Conservation (phyloP, 2,329 filamentous ascomycete species). For the Phyllosticta citribraziliensis region DNA sequence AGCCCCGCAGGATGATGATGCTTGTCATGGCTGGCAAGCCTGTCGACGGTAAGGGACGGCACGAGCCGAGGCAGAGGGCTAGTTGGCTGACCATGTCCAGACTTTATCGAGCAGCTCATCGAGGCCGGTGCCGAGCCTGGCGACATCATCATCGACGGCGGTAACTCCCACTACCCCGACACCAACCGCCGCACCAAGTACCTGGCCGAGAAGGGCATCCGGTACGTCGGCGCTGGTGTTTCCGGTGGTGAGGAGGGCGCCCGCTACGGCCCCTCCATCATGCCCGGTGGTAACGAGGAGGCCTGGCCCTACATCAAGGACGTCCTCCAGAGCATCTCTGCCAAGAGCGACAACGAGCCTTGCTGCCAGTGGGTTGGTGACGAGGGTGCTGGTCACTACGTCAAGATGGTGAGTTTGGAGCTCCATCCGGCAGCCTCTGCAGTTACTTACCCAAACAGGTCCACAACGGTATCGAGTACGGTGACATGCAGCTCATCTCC, state of each 20-base stretch:
- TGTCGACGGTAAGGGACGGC: conserved; percentile 50
- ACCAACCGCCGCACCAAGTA: conserved; percentile 95
- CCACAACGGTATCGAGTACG: conserved; percentile 99
- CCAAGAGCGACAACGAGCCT: conserved; percentile 93
- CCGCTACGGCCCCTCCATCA: conserved; percentile 91
- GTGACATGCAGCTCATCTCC: conserved; percentile 99
- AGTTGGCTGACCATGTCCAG: conserved; percentile 23
- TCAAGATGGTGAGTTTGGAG: conserved; percentile 70
- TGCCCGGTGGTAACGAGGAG: conserved; percentile 97
- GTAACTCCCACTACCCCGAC: conserved; percentile 98
- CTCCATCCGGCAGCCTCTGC: not conserved
- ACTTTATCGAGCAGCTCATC: conserved; percentile 94
- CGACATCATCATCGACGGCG: conserved; percentile 98
- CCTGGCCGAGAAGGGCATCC: conserved; percentile 75
- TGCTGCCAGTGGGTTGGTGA: conserved; percentile 99
- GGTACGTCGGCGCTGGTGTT: conserved; percentile 93
- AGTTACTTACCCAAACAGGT: conserved; percentile 28
- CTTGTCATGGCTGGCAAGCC: conserved; percentile 97
- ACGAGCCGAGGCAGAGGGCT: not conserved
- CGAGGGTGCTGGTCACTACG: conserved; percentile 98
- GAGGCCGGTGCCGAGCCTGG: conserved; percentile 30
- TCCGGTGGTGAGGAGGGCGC: conserved; percentile 99
- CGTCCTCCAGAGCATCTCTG: conserved; percentile 94
- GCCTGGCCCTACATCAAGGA: conserved; percentile 89
- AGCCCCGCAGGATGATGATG: conserved; percentile 92